These are phyloP conservation scores for Aphelidium insulamus DNA, from an alignment of 371 early-diverging fungal species.

Conservation along the genomic window DNA sequence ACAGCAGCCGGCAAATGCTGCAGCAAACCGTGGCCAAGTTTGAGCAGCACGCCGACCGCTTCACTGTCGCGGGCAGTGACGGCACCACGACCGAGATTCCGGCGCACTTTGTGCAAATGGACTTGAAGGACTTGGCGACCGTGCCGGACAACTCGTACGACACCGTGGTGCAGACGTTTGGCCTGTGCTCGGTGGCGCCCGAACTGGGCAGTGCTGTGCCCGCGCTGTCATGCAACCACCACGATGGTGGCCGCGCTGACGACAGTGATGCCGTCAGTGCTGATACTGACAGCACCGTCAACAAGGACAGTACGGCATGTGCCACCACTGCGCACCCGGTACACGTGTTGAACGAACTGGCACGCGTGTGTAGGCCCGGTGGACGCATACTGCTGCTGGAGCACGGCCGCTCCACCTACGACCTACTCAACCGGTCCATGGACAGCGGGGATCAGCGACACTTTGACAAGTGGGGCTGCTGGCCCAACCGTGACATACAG, in stretches of 20 bases:
- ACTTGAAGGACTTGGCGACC: constrained; percentile 4
- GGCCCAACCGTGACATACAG: constrained; percentile 23
- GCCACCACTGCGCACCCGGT: constrained; percentile 15
- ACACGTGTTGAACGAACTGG: constrained; percentile 13
- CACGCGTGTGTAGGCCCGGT: constrained; percentile 7
- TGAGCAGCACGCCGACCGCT: constrained; percentile 7
- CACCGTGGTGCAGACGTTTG: constrained; percentile 22
- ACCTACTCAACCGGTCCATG: constrained; percentile 11
- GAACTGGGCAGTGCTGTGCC: no score
- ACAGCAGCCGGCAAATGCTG: no score
- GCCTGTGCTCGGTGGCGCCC: constrained; percentile 18
- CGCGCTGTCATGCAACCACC: no score
- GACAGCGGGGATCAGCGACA: constrained; percentile 17
- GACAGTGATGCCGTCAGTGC: no score
- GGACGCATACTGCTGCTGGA: constrained; percentile 21
- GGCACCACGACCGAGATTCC: no score
- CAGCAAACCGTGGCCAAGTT: constrained; percentile 17
- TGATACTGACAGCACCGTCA: no score
- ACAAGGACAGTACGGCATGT: no score
- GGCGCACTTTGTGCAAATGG: background rate
- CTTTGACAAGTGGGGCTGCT: constrained; percentile 23
- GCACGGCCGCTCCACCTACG: constrained; percentile 14
- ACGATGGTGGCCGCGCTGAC: no score
- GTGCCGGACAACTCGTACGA: constrained; percentile 9
- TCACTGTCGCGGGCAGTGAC: constrained; percentile 1